phyloP scores from a whole-genome alignment of 2,329 filamentous ascomycete genomes.

The Coniochaeta ligniaria region DNA sequence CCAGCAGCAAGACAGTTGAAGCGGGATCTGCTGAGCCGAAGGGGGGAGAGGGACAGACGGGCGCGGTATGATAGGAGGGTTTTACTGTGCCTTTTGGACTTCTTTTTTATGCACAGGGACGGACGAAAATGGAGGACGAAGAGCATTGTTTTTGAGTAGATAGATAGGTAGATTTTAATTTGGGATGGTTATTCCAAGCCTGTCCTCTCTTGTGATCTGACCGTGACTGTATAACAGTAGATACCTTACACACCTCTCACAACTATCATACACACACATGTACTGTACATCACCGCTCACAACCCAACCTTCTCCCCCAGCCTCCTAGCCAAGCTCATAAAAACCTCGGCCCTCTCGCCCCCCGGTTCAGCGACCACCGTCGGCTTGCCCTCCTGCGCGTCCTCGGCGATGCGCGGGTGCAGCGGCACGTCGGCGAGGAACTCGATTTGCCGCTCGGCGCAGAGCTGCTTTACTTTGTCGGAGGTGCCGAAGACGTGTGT shows the following conservation, averaged over 20 bases:
- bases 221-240: not conserved
- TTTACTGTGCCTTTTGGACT: not conserved
- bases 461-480: slow-evolving; percentile 60
- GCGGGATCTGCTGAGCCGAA: too few species aligned
- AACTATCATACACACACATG: not conserved
- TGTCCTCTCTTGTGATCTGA: not conserved
- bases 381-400: slow-evolving; percentile 80
- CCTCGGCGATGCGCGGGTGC: slow-evolving; percentile 77
- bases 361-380: slow-evolving; percentile 83
- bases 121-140: not conserved
- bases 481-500: slow-evolving; percentile 68
- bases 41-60: too few species aligned
- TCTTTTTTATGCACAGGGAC: not conserved
- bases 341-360: slow-evolving; percentile 64
- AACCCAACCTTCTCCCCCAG: slow-evolving; percentile 40
- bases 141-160: not conserved
- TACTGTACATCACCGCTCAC: not conserved
- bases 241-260: not conserved
- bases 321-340: slow-evolving; percentile 59
- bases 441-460: slow-evolving; percentile 64
- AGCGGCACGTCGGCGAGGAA: slow-evolving; percentile 85
- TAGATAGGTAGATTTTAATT: not conserved
- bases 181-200: not conserved
- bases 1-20: too few species aligned
- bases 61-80: not conserved